Conservation (phyloP, 2,329 filamentous ascomycete species). For the Aspergillus ochraceoroseus region DNA sequence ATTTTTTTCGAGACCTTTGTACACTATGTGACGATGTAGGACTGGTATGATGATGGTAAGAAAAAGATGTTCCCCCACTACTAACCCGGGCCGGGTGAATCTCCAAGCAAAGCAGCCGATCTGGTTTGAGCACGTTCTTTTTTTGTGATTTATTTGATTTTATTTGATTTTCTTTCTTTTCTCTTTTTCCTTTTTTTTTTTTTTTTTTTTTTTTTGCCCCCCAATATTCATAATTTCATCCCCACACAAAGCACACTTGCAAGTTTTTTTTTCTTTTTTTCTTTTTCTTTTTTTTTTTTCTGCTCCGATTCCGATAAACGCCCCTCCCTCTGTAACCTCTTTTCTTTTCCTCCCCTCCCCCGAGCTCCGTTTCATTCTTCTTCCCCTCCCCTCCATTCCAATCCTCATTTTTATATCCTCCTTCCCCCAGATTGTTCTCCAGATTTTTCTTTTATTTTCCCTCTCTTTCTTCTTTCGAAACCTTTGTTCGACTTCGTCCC, state of each 20-base stretch:
- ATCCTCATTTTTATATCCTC: slow-evolving; percentile 29
- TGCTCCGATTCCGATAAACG: slow-evolving; percentile 29
- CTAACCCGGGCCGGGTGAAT: slow-evolving; percentile 18
- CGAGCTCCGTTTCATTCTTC: slow-evolving; percentile 27
- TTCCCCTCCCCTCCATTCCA: slow-evolving; percentile 23
- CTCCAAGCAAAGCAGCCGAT: slow-evolving; percentile 24
- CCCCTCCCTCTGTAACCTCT: slow-evolving; percentile 21
- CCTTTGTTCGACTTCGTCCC: slow-evolving; percentile 18
- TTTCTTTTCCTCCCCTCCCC: slow-evolving; percentile 24
- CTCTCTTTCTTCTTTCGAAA: slow-evolving; percentile 19
- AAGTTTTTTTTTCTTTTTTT: slow-evolving; percentile 20
- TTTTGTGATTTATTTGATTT: slow-evolving; percentile 14
- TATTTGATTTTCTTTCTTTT: slow-evolving; percentile 13
- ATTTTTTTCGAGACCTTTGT: no score
- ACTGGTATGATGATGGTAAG: slow-evolving; percentile 8
- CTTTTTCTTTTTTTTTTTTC: slow-evolving; percentile 15
- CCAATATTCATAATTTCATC: slow-evolving; percentile 37
- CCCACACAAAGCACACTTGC: slow-evolving; percentile 22
- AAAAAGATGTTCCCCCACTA: slow-evolving; percentile 16
- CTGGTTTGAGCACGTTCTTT: slow-evolving; percentile 27
- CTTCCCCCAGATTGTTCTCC: slow-evolving; percentile 28
- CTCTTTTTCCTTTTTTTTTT: slow-evolving; percentile 19
- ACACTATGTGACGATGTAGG: no score
- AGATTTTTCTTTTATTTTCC: slow-evolving; percentile 26
- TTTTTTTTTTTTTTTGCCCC: slow-evolving; percentile 24